These are phyloP conservation scores for Ottelia alismoides DNA, from an alignment of 106 monocot species.

Conservation along the genomic window DNA sequence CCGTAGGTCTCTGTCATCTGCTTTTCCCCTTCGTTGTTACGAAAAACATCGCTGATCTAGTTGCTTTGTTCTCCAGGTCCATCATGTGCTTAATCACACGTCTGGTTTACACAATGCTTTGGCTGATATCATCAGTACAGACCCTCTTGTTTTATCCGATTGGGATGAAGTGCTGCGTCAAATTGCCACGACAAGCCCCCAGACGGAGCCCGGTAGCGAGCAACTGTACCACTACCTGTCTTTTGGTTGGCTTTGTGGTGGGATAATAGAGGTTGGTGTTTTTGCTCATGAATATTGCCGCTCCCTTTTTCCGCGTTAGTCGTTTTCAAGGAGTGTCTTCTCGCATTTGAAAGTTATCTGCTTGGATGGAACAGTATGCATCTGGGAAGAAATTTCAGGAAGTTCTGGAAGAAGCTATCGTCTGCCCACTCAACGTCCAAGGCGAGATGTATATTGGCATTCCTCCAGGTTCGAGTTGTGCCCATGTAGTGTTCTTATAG, in stretches of 20 bases:
- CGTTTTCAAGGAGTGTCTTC: not conserved
- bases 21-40: no score
- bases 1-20: no score
- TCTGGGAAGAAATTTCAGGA: constrained; percentile 91
- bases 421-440: constrained; percentile 71
- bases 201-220: constrained; percentile 58
- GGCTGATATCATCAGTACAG: constrained; percentile 40
- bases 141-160: constrained; percentile 66
- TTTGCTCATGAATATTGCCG: not conserved
- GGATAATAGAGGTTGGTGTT: constrained; percentile 69
- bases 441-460: constrained; percentile 96
- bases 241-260: constrained; percentile 99
- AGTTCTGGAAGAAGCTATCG: constrained; percentile 84
- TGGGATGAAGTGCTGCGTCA: constrained; percentile 77
- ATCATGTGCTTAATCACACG: constrained; percentile 93
- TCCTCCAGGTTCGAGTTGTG: constrained; percentile 54
- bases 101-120: constrained; percentile 86
- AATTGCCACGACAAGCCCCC: constrained; percentile 45
- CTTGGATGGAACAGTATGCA: constrained; percentile 47
- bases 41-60: no score
- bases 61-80: constrained; percentile 37
- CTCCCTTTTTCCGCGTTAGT: not conserved
- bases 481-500: not conserved
- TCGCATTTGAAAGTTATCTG: not conserved
- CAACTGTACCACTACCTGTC: constrained; percentile 93